Base-by-base conservation (phyloP, 495 filamentous ascomycete species). In the Xylaria bambusicola region DNA sequence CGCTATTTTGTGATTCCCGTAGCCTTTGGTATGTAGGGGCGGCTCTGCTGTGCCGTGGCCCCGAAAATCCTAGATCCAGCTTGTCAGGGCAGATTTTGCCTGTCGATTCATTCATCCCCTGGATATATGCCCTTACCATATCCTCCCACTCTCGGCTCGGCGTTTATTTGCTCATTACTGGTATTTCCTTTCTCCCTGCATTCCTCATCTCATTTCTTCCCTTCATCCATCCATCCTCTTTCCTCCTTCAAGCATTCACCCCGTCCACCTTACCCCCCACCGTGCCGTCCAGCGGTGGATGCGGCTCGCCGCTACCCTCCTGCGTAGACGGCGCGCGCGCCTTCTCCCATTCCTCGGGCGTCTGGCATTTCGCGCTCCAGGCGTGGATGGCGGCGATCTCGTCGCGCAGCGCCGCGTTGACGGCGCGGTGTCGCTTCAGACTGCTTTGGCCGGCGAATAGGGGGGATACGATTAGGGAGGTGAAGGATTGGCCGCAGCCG, bases 351-450 rank as follows among this genome's bases (percentile, higher is more conserved):
- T 98, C 91, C 72, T 93, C 93, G 1, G 92, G 91, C 15, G 94
- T 98, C 78, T 88, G 91, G 74, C 95, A 98, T 75, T 93, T 96
- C 23, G 94, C 91, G 57, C 90, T 93, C 94, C 94, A 98, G n/a
- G 94, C 94, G 80, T 98, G 94, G 56, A 98, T 97, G 45, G 86
- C 84, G 4, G 91, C 89, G 72, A 98, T 94, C 78, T 98, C 94
- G n/a, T 83, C 83, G 77, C 93, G 94, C 68, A 98, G 74, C 6
- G 85, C 87, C 2, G 83, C 82, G 74, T 98, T 98, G 47, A 97
- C 94, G 50, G 96, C 79, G 20, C 94, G 86, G 76, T 97, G 91
- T 15, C 93, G 84, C 55, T 91, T 90, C 17, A 98, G 85, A 52
- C 90, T 88, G 48, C 80, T 93, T 78, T 95, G 96, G 71, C 89